Percentiles rank a stretch among this genome's conserved stretches.
Evolutionary conservation across 768 basidiomycete species (phyloP).

Genomic region (Crepidotus variabilis): DNA sequence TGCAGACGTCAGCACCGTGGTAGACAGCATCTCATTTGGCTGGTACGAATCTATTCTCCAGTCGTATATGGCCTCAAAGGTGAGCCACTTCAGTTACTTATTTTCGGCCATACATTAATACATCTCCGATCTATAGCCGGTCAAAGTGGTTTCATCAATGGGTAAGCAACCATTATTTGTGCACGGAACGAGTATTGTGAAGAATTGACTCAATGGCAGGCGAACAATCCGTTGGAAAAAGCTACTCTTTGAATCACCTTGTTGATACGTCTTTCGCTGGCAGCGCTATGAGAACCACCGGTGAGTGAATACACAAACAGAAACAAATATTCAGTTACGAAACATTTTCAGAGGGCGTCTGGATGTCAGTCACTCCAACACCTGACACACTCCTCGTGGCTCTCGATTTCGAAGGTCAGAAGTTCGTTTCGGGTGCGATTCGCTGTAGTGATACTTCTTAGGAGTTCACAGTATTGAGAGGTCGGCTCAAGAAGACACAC

Average conservation of each 20-base stretch:
- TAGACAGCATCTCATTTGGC: slow-evolving; percentile 52
- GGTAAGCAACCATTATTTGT: too few species aligned
- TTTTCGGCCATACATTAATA: background rate
- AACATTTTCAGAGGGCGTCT: slow-evolving; percentile 44
- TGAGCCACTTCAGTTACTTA: slow-evolving; percentile 13
- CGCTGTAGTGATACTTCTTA: slow-evolving; percentile 6
- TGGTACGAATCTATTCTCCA: slow-evolving; percentile 66
- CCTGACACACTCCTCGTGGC: slow-evolving; percentile 50
- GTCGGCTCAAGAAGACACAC: slow-evolving; percentile 58
- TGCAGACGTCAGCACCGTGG: slow-evolving; percentile 54
- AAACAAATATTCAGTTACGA: background rate
- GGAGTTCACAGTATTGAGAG: slow-evolving; percentile 65
- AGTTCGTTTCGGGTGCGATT: background rate
- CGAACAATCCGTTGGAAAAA: slow-evolving; percentile 65
- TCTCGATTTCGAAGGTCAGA: slow-evolving; percentile 59
- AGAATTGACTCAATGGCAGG: too few species aligned
- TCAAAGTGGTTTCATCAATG: slow-evolving; percentile 66
- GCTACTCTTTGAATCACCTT: slow-evolving; percentile 55
- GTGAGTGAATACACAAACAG: slow-evolving; percentile 14
- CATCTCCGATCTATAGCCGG: slow-evolving; percentile 37
- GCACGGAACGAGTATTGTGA: too few species aligned
- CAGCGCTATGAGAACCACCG: slow-evolving; percentile 62
- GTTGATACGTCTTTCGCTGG: slow-evolving; percentile 65
- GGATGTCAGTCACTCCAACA: slow-evolving; percentile 66
- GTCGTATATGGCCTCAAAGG: slow-evolving; percentile 59